Conservation (phyloP, 2,329 filamentous ascomycete genomes). For the Penicillium sp. region DNA sequence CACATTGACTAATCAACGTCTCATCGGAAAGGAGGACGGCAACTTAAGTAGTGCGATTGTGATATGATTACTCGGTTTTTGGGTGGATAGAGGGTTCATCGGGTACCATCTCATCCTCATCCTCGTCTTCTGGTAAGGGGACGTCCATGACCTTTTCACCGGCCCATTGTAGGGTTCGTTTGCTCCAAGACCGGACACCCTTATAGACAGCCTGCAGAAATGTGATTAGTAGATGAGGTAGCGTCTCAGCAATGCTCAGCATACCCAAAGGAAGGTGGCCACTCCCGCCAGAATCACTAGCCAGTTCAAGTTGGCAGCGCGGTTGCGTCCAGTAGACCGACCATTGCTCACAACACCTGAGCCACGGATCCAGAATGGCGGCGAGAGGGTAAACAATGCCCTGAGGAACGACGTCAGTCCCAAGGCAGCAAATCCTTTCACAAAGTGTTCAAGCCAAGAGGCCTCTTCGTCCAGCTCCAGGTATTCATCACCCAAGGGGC, state of each 20-base stretch:
- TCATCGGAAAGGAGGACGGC: conserved; percentile 76
- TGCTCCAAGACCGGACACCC: conserved; percentile 71
- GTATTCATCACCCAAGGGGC: conserved; percentile 67
- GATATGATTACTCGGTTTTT: conserved; percentile 25
- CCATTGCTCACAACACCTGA: conserved; percentile 35
- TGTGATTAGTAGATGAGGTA: neutral
- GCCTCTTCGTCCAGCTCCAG: conserved; percentile 47
- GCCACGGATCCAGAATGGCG: conserved; percentile 68
- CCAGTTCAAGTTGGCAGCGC: conserved; percentile 77
- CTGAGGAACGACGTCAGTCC: conserved; percentile 85
- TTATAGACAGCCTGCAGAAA: conserved; percentile 71
- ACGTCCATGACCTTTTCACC: conserved; percentile 83
- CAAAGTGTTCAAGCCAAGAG: conserved; percentile 79
- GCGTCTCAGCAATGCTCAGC: conserved; percentile 35
- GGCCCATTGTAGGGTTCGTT: conserved; percentile 70
- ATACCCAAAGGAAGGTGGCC: conserved; percentile 72
- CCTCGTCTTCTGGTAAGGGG: conserved; percentile 52
- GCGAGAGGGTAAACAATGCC: conserved; percentile 69
- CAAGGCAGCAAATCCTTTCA: conserved; percentile 87
- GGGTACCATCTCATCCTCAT: conserved; percentile 39
- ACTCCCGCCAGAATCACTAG: conserved; percentile 77
- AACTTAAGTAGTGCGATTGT: conserved; percentile 89
- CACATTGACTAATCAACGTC: conserved; percentile 97
- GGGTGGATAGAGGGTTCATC: conserved; percentile 14
- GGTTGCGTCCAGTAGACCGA: conserved; percentile 68